Base-by-base conservation (phyloP, 768 basidiomycete species). In the Botryobasidium botryosum region DNA sequence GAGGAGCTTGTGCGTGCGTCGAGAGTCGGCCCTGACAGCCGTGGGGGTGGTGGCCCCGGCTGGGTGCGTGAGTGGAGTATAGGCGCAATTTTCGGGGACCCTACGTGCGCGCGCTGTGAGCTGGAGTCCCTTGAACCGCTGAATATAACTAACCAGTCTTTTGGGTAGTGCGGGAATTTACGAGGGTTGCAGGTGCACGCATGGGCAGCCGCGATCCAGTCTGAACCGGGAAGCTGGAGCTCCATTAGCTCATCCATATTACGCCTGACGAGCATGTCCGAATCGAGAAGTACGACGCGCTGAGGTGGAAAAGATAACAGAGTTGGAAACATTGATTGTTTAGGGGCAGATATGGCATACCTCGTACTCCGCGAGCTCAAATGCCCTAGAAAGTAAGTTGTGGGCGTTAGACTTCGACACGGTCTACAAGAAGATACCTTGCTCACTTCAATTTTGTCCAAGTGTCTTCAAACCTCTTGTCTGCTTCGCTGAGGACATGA, bases 121-220 rank as follows among this genome's bases (percentile, higher is more conserved):
- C 12, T 10, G 12, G 15, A 12, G 13, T 10, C 12, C 12, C 12
- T 10, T 23, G 2, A 39, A 10, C 21, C 52, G 20, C 7, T 17
- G 39, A 13, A 18, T 13, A 21, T 20, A 12, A 53, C 65, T 57
- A 42, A 70, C 94, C 92, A 99, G 57, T 94, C 88, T 3, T 61
- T 54, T 6, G 92, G 92, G 62, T 99, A 99, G 59, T 91, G 85
- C 2, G 68, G 49, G 17, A 92, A 58, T 56, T 75, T 79, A 31
- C 76, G 72, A 5, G 91, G 92, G 61, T 99, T 99, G 64, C 92
- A 99, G 3, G 88, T 77, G 56, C 92, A 99, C 12, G 76, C 90
- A 52, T 92, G 91, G 0, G 67, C 71, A 1, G 88, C 90, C 4
- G 86, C 90, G 46, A 96, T 90, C 60, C 78, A 75, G 50, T 77